A percentile compares a stretch with the other conserved stretches of the same genome.
Evolutionary conservation across 139 green algal species (phyloP).

Genomic region (Volvox africanus): DNA sequence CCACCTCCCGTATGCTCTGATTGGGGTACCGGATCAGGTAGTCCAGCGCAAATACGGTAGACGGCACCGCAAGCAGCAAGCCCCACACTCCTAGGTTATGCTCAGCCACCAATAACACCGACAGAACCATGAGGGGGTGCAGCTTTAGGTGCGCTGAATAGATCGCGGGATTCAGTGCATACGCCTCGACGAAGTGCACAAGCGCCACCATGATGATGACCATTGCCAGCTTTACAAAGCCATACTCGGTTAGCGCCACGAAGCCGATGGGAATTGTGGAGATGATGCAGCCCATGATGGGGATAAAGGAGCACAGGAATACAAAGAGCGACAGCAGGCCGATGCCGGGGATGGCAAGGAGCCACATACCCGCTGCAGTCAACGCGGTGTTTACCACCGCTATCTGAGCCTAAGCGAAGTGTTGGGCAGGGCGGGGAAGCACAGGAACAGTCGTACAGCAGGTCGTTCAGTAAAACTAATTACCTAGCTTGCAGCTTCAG

Average conservation of each 20-base stretch:
- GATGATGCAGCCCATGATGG: conserved; percentile 93
- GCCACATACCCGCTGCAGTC: conserved; percentile 89
- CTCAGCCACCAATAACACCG: conserved; percentile 80
- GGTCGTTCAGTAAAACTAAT: no score
- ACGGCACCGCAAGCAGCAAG: conserved; percentile 92
- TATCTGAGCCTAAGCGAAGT: conserved; percentile 73
- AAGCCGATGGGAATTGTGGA: conserved; percentile 91
- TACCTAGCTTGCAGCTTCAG: no score
- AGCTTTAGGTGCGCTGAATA: conserved; percentile 95
- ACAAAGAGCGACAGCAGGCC: conserved; percentile 92
- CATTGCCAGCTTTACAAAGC: conserved; percentile 93
- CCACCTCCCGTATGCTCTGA: conserved; percentile 25
- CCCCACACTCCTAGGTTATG: conserved; percentile 94
- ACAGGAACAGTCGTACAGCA: no score
- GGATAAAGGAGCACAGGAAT: conserved; percentile 93
- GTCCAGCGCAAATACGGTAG: conserved; percentile 93
- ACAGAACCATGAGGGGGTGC: conserved; percentile 91
- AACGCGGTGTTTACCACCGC: conserved; percentile 92
- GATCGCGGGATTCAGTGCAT: conserved; percentile 86
- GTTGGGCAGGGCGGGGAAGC: no score
- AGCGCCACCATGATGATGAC: conserved; percentile 87
- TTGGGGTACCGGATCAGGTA: conserved; percentile 69
- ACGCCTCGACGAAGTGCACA: conserved; percentile 89
- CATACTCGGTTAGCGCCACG: conserved; percentile 83
- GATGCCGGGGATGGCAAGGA: conserved; percentile 86